These are phyloP conservation scores for Hyaloperonospora brassicae DNA, from an alignment of 352 stramenopile genomes.

Conservation along the genomic window DNA sequence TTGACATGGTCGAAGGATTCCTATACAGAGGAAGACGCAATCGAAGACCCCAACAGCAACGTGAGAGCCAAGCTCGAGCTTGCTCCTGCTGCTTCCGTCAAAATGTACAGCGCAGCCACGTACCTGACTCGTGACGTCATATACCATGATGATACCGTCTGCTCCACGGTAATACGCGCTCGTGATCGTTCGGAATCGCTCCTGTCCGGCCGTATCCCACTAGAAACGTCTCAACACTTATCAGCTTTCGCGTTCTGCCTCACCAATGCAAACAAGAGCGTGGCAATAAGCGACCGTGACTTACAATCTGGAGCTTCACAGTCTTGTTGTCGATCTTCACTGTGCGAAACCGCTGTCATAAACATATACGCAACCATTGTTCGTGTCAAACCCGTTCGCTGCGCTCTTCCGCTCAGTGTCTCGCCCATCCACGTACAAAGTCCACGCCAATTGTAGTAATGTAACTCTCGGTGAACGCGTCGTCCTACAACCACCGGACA, in stretches of 20 bases:
- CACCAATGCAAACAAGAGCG: too few species aligned
- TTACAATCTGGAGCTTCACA: slow-evolving; percentile 96
- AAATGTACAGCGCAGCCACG: not conserved
- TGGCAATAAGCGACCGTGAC: too few species aligned
- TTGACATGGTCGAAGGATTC: slow-evolving; percentile 99
- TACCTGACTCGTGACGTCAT: slow-evolving; percentile 96
- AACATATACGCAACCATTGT: too few species aligned
- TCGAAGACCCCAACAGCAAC: too few species aligned
- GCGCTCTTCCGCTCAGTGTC: not conserved
- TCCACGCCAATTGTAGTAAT: slow-evolving; percentile 93
- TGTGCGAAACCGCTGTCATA: slow-evolving; percentile 87
- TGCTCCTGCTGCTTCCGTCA: too few species aligned
- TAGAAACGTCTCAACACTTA: slow-evolving; percentile 15
- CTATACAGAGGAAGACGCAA: slow-evolving; percentile 23
- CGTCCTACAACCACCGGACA: slow-evolving; percentile 51
- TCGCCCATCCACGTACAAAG: slow-evolving; percentile 67
- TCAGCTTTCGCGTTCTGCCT: slow-evolving; percentile 1
- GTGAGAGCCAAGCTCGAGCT: not conserved
- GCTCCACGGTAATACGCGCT: slow-evolving; percentile 98
- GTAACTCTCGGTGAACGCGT: slow-evolving; percentile 98
- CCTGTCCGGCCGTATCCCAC: slow-evolving; percentile 98
- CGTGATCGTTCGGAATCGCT: slow-evolving; percentile 98
- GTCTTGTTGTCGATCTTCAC: slow-evolving; percentile 99
- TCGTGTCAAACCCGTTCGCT: not conserved
- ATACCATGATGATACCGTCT: slow-evolving; percentile 98